Conservation (phyloP, 768 basidiomycete genomes). For the Russula abietina region DNA sequence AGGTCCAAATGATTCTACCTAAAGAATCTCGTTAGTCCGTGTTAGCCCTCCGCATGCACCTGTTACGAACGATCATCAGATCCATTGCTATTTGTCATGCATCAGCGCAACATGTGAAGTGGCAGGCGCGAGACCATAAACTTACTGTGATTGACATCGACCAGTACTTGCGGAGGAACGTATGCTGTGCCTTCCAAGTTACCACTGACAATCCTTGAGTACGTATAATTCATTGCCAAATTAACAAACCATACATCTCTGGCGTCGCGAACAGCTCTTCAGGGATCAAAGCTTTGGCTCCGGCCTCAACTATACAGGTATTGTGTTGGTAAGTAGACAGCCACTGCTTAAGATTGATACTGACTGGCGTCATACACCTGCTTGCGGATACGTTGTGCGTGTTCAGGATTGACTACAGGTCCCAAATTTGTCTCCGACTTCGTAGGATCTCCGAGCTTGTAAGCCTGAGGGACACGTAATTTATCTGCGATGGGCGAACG, state of each 20-base stretch:
- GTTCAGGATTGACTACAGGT: conserved; percentile 86
- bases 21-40: neutral
- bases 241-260: conserved; percentile 45
- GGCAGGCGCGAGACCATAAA: conserved; percentile 21
- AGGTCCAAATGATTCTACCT: conserved; percentile 93
- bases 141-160: conserved; percentile 85
- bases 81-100: conserved; percentile 64
- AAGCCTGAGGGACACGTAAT: conserved; percentile 42
- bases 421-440: conserved; percentile 71
- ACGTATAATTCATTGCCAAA: neutral
- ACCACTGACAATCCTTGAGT: neutral
- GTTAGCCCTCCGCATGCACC: neutral
- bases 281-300: conserved; percentile 71
- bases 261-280: conserved; percentile 63
- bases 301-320: conserved; percentile 51
- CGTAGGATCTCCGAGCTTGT: conserved; percentile 84
- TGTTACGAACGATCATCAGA: conserved; percentile 69
- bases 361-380: conserved; percentile 81
- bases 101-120: conserved; percentile 11
- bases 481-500: neutral
- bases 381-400: conserved; percentile 77
- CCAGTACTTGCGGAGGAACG: conserved; percentile 86
- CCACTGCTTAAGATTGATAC: conserved; percentile 23
- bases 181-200: conserved; percentile 56
- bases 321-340: neutral